phyloP scores from a whole-genome alignment of 495 filamentous ascomycete genomes.

The Sabuloglossum arenarium region DNA sequence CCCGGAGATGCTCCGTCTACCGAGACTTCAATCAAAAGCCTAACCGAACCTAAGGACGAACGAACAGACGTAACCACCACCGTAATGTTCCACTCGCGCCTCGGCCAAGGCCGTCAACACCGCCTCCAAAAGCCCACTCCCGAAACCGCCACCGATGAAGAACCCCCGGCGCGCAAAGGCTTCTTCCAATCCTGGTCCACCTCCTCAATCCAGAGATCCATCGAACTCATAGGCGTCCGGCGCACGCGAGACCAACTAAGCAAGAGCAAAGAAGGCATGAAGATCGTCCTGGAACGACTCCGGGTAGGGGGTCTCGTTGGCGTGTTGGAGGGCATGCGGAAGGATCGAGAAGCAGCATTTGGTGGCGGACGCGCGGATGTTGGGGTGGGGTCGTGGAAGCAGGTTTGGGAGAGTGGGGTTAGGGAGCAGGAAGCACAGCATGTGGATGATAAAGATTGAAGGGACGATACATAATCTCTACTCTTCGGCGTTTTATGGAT shows the following conservation, averaged over 20 bases:
- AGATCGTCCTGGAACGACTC: constrained; percentile 71
- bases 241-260: constrained; percentile 64
- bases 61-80: constrained; percentile 66
- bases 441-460: too few relatives aligned
- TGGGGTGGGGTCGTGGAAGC: neutral
- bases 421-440: neutral
- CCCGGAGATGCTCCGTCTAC: neutral
- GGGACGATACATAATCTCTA: too few relatives aligned
- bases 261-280: constrained; percentile 90
- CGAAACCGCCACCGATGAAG: constrained; percentile 21
- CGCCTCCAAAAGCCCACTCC: constrained; percentile 31
- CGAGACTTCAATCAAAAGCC: constrained; percentile 8
- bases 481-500: too few relatives aligned
- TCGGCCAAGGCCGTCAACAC: constrained; percentile 57
- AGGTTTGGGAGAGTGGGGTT: neutral
- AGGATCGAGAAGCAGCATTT: constrained; percentile 28
- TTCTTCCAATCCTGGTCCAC: constrained; percentile 60
- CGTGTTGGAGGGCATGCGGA: constrained; percentile 66
- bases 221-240: constrained; percentile 71
- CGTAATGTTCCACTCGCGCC: constrained; percentile 64
- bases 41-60: constrained; percentile 25
- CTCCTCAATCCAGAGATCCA: constrained; percentile 61
- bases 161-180: constrained; percentile 30
- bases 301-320: constrained; percentile 65
- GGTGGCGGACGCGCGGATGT: neutral